Evolutionary conservation across 2,329 filamentous ascomycete species (phyloP).

Genomic region (Epicoccum sorghinum): DNA sequence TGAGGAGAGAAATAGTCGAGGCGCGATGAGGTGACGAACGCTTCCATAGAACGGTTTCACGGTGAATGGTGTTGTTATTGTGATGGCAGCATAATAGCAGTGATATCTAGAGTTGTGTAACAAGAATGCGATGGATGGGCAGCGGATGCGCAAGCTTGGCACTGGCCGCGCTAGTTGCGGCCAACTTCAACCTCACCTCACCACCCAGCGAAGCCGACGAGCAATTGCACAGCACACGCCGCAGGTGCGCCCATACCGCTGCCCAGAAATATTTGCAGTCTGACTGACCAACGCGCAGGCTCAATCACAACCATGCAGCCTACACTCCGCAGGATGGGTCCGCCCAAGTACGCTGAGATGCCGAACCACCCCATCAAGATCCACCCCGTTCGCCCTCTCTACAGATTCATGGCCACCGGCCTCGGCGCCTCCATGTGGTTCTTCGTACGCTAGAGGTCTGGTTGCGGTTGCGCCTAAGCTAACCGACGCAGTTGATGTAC

Average conservation of each 20-base stretch:
- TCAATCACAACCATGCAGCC: slow-evolving; percentile 35
- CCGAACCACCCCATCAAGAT: slow-evolving; percentile 62
- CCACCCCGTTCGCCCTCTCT: slow-evolving; percentile 70
- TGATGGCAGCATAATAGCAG: slow-evolving; percentile 21
- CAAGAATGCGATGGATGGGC: slow-evolving; percentile 26
- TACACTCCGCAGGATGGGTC: slow-evolving; percentile 41
- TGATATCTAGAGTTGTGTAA: slow-evolving; percentile 19
- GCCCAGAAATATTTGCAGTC: not conserved
- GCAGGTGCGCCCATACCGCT: slow-evolving; percentile 27
- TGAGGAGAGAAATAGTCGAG: slow-evolving; percentile 4
- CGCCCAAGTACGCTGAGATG: slow-evolving; percentile 46
- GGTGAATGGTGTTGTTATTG: slow-evolving; percentile 23
- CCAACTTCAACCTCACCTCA: slow-evolving; percentile 35
- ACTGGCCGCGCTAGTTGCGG: slow-evolving; percentile 22
- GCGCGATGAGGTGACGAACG: slow-evolving; percentile 21
- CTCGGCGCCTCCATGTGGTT: slow-evolving; percentile 99
- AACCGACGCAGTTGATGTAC: slow-evolving; percentile 78
- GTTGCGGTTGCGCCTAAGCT: slow-evolving; percentile 18
- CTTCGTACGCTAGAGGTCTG: slow-evolving; percentile 69
- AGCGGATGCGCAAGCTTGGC: slow-evolving; percentile 25
- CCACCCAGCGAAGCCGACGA: slow-evolving; percentile 24
- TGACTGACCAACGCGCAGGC: slow-evolving; percentile 25
- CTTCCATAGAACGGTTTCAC: slow-evolving; percentile 28
- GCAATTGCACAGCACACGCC: slow-evolving; percentile 40
- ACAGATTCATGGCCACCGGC: slow-evolving; percentile 84